Percentiles rank a stretch among this genome's conserved stretches.
These are phyloP conservation scores for Yamagishiella unicocca DNA, from an alignment of 139 green algal species.

Conservation along the genomic window DNA sequence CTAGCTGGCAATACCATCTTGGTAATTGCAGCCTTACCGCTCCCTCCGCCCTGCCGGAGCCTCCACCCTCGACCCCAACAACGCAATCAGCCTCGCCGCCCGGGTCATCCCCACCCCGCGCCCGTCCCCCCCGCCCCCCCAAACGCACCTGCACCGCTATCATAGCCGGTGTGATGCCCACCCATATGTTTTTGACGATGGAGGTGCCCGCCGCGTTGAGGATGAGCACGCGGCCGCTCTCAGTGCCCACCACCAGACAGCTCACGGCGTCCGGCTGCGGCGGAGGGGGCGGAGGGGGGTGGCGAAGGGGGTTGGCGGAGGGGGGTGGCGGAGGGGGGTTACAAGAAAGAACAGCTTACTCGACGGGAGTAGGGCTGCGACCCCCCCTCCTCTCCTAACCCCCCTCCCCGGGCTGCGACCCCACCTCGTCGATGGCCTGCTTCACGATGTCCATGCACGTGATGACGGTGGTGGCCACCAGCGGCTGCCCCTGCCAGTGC, in stretches of 20 bases:
- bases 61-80: too few relatives aligned
- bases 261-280: conserved; percentile 68
- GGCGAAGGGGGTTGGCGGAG: neutral
- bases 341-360: neutral
- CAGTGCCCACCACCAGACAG: conserved; percentile 77
- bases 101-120: neutral
- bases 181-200: conserved; percentile 61
- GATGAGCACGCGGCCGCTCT: conserved; percentile 73
- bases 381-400: neutral
- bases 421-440: conserved; percentile 69
- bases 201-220: conserved; percentile 67
- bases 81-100: too few relatives aligned
- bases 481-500: conserved; percentile 65
- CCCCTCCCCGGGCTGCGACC: neutral
- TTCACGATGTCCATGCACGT: conserved; percentile 77
- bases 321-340: neutral
- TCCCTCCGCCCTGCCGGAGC: too few relatives aligned
- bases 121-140: neutral
- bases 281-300: neutral
- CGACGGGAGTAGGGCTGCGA: neutral
- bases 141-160: conserved; percentile 54
- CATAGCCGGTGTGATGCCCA: conserved; percentile 67
- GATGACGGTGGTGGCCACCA: conserved; percentile 64
- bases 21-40: too few relatives aligned
- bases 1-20: too few relatives aligned